These are phyloP conservation scores for Carpinus viminea DNA, from an alignment of 306 rosid genomes.

Conservation along the genomic window DNA sequence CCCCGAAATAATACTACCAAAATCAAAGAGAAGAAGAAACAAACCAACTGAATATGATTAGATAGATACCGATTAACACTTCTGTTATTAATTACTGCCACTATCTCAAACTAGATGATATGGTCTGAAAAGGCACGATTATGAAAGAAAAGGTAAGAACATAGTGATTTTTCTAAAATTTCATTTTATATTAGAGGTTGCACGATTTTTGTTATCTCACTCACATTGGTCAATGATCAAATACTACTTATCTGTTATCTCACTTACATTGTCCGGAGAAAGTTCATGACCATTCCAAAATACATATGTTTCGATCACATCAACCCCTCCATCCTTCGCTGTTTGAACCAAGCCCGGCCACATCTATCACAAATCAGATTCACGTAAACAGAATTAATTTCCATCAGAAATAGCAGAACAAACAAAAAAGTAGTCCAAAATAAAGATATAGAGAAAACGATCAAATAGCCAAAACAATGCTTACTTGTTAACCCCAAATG, in stretches of 20 bases:
- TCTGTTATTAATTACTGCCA: neutral
- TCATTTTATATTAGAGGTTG: neutral
- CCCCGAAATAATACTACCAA: slow-evolving; percentile 52
- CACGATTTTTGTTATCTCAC: no score
- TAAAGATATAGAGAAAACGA: neutral
- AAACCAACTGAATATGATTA: neutral
- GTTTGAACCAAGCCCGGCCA: slow-evolving; percentile 86
- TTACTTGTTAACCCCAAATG: neutral
- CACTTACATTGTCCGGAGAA: slow-evolving; percentile 80
- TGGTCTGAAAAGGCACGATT: no score
- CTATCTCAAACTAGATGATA: neutral
- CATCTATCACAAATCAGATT: slow-evolving; percentile 56
- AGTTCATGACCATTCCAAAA: slow-evolving; percentile 98
- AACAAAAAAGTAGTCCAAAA: neutral
- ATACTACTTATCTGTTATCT: neutral
- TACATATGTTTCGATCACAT: slow-evolving; percentile 89
- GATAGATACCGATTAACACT: neutral
- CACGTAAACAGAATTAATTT: slow-evolving; percentile 9
- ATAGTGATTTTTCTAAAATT: neutral
- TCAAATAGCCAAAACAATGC: neutral
- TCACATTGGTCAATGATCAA: neutral
- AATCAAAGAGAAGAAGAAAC: neutral
- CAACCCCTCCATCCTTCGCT: slow-evolving; percentile 85
- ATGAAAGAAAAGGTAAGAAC: neutral
- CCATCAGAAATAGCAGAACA: slow-evolving; percentile 12